These are phyloP conservation scores for Haberlea rhodopensis DNA, from an alignment of 257 asterid genomes.

Conservation along the genomic window DNA sequence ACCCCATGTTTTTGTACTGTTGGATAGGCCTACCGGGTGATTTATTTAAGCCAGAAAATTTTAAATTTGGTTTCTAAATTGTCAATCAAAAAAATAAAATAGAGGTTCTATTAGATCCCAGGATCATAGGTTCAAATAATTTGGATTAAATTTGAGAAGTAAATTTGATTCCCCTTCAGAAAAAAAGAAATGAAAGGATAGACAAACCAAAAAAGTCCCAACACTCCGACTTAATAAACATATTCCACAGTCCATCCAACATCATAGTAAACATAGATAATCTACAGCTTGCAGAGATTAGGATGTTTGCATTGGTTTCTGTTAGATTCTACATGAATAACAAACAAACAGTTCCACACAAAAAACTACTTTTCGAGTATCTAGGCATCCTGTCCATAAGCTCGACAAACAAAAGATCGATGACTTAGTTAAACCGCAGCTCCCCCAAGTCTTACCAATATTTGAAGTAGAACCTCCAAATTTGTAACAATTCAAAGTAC, in stretches of 20 bases:
- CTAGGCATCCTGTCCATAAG: not conserved
- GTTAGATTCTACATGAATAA: not conserved
- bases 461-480: not conserved
- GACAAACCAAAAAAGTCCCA: too few relatives aligned
- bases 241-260: not conserved
- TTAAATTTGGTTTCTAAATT: not conserved
- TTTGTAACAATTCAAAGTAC: not conserved
- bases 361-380: too few relatives aligned
- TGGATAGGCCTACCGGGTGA: too few relatives aligned
- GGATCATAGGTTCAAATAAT: not conserved
- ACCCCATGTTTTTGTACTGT: too few relatives aligned
- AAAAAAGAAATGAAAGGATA: too few relatives aligned
- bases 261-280: too few relatives aligned
- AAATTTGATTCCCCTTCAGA: too few relatives aligned
- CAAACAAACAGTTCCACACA: not conserved
- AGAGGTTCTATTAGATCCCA: not conserved
- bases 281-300: not conserved
- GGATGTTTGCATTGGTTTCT: not conserved
- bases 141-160: too few relatives aligned
- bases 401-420: not conserved
- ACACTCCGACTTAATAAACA: not conserved
- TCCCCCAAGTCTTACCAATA: not conserved
- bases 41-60: too few relatives aligned
- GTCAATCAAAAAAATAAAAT: not conserved
- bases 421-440: not conserved